Base-by-base conservation (phyloP, 2,329 filamentous ascomycete species). In the Fusarium nanum region DNA sequence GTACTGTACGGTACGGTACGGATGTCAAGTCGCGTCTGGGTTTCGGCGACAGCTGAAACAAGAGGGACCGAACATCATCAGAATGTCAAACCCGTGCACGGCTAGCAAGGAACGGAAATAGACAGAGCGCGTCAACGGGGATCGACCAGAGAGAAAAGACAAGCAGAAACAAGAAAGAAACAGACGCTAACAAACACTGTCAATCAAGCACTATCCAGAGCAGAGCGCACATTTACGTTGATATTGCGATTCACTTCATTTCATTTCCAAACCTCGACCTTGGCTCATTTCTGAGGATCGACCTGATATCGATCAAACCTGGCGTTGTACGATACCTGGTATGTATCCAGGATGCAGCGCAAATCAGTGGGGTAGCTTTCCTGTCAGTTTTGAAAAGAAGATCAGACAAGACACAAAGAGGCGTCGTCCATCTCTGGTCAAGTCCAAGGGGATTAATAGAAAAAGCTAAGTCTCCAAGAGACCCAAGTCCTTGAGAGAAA, bases 31-130 rank as follows among this genome's bases (percentile, higher is more conserved):
- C 52, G 44, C 45, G 56, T 70, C 67, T 59, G 37, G 67, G 67
- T 53, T 67, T 70, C 32, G 54, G 62, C 56, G 53, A 70, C 62
- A 64, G 67, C 60, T 70, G 67, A 70, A 70, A 67, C 67, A 54
- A 68, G 57, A 67, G 58, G 48, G 44, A 55, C 61, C 67, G 48
- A 67, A 52, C 37, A 52, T 52, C 52, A 62, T 69, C 52, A 56
- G 28, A 70, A 48, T 69, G 46, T 57, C 48, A 61, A 60, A 49
- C 55, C 53, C 53, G 56, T 56, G 53, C 62, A 70, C 67, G 67
- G 67, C 53, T 70, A n/a, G 49, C 22, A 55, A 41, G 49, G 49
- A 41, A 52, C 49, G 32, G 46, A 64, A 58, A 62, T 54, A 67
- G 47, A 56, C 30, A 46, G 40, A 57, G 32, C 42, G 62, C 42